Evolutionary conservation across 1,284 basidiomycete genomes (phyloP).

Genomic region (Irpex sp.): DNA sequence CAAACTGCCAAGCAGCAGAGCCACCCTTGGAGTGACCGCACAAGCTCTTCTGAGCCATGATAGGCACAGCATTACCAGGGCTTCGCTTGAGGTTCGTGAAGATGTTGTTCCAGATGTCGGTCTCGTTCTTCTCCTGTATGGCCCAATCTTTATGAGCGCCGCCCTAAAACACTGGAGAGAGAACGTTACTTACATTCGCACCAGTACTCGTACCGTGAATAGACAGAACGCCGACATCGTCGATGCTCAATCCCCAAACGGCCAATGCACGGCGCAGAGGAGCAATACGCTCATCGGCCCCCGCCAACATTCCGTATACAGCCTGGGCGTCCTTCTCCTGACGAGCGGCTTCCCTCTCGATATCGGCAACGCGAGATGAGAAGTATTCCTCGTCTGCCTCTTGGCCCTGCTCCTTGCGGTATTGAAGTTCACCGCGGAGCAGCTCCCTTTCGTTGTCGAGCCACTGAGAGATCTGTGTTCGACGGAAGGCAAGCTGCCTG

Average conservation of each 20-base stretch:
- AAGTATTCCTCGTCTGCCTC: conserved; percentile 67
- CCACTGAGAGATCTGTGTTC: conserved; percentile 92
- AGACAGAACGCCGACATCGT: conserved; percentile 87
- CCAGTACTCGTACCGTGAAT: conserved; percentile 96
- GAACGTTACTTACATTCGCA: conserved; percentile 65
- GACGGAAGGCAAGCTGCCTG: conserved; percentile 90
- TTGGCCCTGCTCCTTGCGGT: conserved; percentile 53
- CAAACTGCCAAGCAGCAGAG: conserved; percentile 96
- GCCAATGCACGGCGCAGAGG: conserved; percentile 94
- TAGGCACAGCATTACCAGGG: conserved; percentile 91
- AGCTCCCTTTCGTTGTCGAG: conserved; percentile 83
- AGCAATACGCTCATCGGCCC: conserved; percentile 78
- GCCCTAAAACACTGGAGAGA: neutral
- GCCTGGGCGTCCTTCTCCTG: conserved; percentile 91
- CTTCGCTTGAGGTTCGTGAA: conserved; percentile 87
- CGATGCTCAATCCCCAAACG: conserved; percentile 92
- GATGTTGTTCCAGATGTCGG: conserved; percentile 93
- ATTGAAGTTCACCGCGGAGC: conserved; percentile 74
- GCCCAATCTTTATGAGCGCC: conserved; percentile 4
- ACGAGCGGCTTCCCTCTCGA: conserved; percentile 84
- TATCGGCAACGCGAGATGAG: conserved; percentile 69
- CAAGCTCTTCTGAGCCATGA: conserved; percentile 96
- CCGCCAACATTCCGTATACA: conserved; percentile 94
- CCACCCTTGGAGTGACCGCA: conserved; percentile 97
- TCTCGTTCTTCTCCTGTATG: conserved; percentile 90